A percentile compares a stretch with the other conserved stretches of the same genome.
Conservation (phyloP, 148 eudicot species). For the Diospyros kaki region DNA sequence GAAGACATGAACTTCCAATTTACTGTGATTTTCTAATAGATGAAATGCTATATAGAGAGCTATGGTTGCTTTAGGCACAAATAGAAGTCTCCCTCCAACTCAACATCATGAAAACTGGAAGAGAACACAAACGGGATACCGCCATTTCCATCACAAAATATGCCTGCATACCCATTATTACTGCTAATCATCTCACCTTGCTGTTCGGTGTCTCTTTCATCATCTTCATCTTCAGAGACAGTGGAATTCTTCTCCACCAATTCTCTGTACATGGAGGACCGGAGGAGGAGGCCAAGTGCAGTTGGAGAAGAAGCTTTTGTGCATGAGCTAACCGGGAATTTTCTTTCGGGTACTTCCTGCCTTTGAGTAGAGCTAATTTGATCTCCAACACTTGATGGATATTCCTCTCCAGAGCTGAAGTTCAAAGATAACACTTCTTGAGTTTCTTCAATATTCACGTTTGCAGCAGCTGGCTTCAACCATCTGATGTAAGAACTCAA, state of each 20-base stretch:
- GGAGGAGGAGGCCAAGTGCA: constrained; percentile 36
- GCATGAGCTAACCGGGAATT: constrained; percentile 20
- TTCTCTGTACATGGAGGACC: constrained; percentile 31
- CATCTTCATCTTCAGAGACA: constrained; percentile 16
- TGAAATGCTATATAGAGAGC: no score
- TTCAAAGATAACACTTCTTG: constrained; percentile 4
- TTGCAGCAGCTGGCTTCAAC: constrained; percentile 25
- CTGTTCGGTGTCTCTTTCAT: constrained; percentile 10
- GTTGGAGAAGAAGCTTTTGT: constrained; percentile 34
- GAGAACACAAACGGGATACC: constrained; percentile 19
- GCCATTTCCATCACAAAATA: constrained; percentile 14
- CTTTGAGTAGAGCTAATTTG: constrained; percentile 10
- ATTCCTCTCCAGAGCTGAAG: constrained; percentile 6
- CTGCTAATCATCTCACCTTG: constrained; percentile 9
- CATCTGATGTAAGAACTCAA: constrained; percentile 31
- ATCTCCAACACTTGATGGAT: neutral
- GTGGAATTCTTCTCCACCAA: constrained; percentile 37
- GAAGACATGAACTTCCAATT: no score
- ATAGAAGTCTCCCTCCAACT: neutral
- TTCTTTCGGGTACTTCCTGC: constrained; percentile 18
- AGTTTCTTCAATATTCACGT: constrained; percentile 1
- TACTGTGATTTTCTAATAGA: no score
- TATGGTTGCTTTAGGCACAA: neutral
- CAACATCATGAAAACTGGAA: neutral
- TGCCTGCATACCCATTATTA: constrained; percentile 17